Evolutionary conservation across 108 stramenopile species (phyloP).

Genomic region (Pseudonitzschia multiseries): DNA sequence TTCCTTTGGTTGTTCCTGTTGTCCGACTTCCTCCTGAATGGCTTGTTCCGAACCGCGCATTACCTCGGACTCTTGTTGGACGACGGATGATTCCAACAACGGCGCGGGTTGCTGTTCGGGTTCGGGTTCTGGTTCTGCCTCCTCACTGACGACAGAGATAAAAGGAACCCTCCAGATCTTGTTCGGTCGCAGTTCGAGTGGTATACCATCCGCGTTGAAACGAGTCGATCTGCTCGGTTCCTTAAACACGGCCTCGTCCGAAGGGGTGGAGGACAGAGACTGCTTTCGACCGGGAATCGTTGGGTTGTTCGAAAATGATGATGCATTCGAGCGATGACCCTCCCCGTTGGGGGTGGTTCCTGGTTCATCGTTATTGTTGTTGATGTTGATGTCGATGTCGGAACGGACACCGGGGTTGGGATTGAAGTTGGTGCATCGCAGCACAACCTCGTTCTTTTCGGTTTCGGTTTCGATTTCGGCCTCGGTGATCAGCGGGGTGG

Average conservation of each 20-base stretch:
- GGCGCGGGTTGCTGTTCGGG: no score
- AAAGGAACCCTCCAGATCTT: slow-evolving; percentile 15
- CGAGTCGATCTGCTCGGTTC: not conserved
- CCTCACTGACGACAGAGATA: not conserved
- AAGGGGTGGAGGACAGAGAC: not conserved
- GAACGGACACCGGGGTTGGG: not conserved
- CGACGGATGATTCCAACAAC: no score
- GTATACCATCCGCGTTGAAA: slow-evolving; percentile 15
- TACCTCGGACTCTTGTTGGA: no score
- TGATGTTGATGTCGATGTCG: not conserved
- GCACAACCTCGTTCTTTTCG: not conserved
- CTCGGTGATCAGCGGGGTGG: not conserved
- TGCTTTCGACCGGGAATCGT: not conserved
- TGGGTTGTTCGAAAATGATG: no score
- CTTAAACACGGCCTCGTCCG: slow-evolving; percentile 1
- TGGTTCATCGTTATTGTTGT: no score
- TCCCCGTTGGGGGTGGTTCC: not conserved
- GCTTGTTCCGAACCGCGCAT: no score
- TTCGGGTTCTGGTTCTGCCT: not conserved
- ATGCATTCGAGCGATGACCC: not conserved
- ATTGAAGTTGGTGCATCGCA: not conserved
- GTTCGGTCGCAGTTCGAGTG: slow-evolving; percentile 11
- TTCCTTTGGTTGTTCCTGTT: not conserved
- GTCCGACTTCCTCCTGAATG: no score
- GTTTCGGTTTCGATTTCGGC: not conserved